Evolutionary conservation across 345 rosid genomes (phyloP).

Genomic region (Lepidium aucheri): DNA sequence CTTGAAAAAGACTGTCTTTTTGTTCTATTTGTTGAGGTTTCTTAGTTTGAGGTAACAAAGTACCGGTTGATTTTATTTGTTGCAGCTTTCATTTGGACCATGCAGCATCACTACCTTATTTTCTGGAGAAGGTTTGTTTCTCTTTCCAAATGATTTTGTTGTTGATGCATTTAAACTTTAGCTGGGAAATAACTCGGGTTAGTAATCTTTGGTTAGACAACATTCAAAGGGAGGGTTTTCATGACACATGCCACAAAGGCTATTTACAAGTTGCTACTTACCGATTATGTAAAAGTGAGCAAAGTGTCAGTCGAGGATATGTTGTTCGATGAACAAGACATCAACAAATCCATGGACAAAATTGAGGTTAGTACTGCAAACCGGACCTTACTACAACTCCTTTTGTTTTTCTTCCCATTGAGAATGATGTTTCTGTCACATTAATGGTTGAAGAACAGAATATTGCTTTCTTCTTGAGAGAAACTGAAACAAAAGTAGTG

Average conservation of each 20-base stretch:
- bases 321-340: conserved; percentile 89
- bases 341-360: conserved; percentile 81
- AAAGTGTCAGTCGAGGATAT: conserved; percentile 96
- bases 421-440: neutral
- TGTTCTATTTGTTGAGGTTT: neutral
- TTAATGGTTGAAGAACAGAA: neutral
- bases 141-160: neutral
- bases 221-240: conserved; percentile 81
- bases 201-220: conserved; percentile 44
- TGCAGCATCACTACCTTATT: conserved; percentile 94
- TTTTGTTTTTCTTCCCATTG: neutral
- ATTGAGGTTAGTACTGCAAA: conserved; percentile 55
- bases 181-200: neutral
- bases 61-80: neutral
- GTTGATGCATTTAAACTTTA: neutral
- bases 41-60: neutral
- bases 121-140: conserved; percentile 75
- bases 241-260: conserved; percentile 99
- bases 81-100: conserved; percentile 99
- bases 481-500: neutral
- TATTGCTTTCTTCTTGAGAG: neutral
- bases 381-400: neutral
- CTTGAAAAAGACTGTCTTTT: neutral
- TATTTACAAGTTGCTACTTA: conserved; percentile 73
- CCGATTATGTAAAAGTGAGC: conserved; percentile 96